These are phyloP conservation scores for Diplocarpon rosae DNA, from an alignment of 2,329 filamentous ascomycete genomes.

Conservation along the genomic window DNA sequence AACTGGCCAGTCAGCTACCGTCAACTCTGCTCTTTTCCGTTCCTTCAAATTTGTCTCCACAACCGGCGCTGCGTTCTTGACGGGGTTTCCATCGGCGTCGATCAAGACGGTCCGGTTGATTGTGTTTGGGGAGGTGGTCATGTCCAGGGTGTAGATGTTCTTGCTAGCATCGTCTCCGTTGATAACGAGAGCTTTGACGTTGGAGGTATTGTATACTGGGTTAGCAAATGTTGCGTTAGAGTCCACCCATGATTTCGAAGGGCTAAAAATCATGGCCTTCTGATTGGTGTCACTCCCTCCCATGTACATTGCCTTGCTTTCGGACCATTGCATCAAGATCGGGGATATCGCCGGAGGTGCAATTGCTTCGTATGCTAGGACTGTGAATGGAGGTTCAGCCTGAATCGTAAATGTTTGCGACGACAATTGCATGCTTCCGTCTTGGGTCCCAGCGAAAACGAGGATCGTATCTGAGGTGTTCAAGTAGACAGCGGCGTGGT, in stretches of 20 bases:
- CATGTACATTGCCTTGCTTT: constrained; percentile 59
- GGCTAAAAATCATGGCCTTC: constrained; percentile 62
- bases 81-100: constrained; percentile 45
- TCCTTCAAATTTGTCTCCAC: constrained; percentile 8
- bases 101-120: constrained; percentile 61
- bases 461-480: constrained; percentile 59
- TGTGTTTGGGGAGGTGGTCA: constrained; percentile 60
- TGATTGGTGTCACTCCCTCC: constrained; percentile 59
- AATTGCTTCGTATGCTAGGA: constrained; percentile 46
- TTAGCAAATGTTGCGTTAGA: constrained; percentile 52
- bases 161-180: constrained; percentile 66
- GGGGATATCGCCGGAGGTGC: constrained; percentile 57
- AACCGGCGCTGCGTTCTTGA: constrained; percentile 36
- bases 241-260: constrained; percentile 51
- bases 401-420: constrained; percentile 67
- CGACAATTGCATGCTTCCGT: constrained; percentile 45
- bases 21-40: constrained; percentile 37
- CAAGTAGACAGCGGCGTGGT: constrained; percentile 69
- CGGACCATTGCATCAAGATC: constrained; percentile 64
- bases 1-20: constrained; percentile 55
- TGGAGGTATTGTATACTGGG: constrained; percentile 47
- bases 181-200: constrained; percentile 55
- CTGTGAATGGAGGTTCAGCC: constrained; percentile 51
- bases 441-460: constrained; percentile 67
- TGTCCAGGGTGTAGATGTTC: constrained; percentile 67